A percentile compares a stretch with the other conserved stretches of the same genome.
Conservation (phyloP, 306 rosid species). For the Rubus idaeus region DNA sequence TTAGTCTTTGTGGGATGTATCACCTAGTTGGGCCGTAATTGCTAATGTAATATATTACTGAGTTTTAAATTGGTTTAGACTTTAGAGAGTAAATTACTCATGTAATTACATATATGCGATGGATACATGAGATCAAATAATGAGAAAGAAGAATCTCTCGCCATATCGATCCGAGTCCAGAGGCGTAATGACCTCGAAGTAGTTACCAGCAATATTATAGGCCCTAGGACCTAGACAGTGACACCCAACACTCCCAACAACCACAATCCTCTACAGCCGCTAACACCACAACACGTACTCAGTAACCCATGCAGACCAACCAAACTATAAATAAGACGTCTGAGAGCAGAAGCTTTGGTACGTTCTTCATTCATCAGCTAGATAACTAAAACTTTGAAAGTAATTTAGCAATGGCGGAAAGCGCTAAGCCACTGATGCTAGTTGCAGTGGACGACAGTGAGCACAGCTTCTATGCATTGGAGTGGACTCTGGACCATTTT, state of each 20-base stretch:
- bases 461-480: slow-evolving; percentile 39
- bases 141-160: not conserved
- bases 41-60: too few species aligned
- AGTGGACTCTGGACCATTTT: slow-evolving; percentile 41
- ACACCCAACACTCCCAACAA: not conserved
- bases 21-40: too few species aligned
- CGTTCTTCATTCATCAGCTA: not conserved
- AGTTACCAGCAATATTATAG: not conserved
- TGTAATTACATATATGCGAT: too few species aligned
- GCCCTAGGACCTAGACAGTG: not conserved
- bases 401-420: slow-evolving; percentile 27
- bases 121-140: not conserved
- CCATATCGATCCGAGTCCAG: not conserved
- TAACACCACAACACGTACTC: not conserved
- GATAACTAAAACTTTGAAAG: not conserved
- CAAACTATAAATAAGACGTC: not conserved
- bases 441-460: slow-evolving; percentile 36
- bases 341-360: too few species aligned
- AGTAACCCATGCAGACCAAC: not conserved
- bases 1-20: too few species aligned
- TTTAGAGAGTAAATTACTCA: too few species aligned
- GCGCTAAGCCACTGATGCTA: slow-evolving; percentile 31
- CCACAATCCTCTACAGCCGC: not conserved
- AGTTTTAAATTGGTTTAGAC: too few species aligned
- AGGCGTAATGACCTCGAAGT: not conserved